Evolutionary conservation across 2,329 filamentous ascomycete species (phyloP).

Genomic region (Neopestalotiopsis sp.): DNA sequence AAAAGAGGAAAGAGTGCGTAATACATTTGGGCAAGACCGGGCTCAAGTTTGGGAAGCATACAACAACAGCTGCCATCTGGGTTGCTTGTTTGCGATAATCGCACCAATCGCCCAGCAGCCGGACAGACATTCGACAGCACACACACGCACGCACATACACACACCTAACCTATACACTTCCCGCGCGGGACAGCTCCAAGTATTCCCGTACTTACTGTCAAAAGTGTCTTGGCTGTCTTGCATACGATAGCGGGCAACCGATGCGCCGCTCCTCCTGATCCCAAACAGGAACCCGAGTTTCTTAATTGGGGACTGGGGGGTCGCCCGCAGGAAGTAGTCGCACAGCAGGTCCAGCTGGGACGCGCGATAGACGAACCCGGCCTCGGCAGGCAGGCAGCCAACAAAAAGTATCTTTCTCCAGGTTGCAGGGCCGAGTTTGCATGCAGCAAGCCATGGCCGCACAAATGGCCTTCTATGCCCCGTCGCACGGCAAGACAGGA

Average conservation of each 20-base stretch:
- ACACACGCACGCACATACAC: neutral
- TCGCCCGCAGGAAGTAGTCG: neutral
- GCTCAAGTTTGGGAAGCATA: neutral
- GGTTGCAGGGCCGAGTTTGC: neutral
- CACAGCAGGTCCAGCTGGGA: neutral
- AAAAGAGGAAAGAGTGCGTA: neutral
- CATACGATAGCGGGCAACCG: constrained; percentile 1
- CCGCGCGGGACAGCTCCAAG: neutral
- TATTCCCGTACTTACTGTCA: neutral
- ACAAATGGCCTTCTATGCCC: constrained; percentile 31
- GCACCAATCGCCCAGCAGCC: neutral
- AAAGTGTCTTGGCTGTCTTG: neutral
- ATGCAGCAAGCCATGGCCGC: constrained; percentile 22
- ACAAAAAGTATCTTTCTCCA: neutral
- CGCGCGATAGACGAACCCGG: constrained; percentile 1
- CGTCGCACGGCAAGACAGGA: constrained; percentile 25
- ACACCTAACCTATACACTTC: neutral
- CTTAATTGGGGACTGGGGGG: constrained; percentile 1
- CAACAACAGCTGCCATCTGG: neutral
- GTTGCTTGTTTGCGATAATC: neutral
- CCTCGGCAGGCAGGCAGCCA: neutral
- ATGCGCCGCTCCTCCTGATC: neutral
- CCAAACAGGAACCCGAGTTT: constrained; percentile 4
- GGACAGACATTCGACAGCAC: neutral
- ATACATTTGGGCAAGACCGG: neutral